Percentiles rank a stretch among this genome's conserved stretches.
These are phyloP conservation scores for Grosmannia clavigera DNA, from an alignment of 2,329 filamentous ascomycete genomes.

Conservation along the genomic window DNA sequence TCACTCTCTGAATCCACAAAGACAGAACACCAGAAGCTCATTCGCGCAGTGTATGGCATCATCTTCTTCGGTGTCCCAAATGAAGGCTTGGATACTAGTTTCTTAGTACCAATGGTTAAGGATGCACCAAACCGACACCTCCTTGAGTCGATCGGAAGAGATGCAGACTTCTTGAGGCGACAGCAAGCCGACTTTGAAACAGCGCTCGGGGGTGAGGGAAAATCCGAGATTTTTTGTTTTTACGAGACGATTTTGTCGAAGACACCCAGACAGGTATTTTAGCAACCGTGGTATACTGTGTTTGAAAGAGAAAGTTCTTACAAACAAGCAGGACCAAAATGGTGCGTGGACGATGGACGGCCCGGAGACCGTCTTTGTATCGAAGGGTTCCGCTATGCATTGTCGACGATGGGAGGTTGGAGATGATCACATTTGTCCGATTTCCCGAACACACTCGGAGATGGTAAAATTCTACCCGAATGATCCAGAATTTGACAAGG, in stretches of 20 bases:
- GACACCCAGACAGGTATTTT: background rate
- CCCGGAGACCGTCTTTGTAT: background rate
- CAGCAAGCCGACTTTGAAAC: background rate
- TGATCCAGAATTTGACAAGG: constrained; percentile 7
- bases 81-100: background rate
- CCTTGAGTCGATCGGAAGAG: background rate
- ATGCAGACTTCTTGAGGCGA: background rate
- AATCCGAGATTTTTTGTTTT: background rate
- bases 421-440: constrained; percentile 4
- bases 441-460: background rate
- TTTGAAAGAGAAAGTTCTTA: background rate
- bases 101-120: background rate
- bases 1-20: background rate
- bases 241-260: background rate
- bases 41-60: background rate
- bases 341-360: background rate
- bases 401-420: background rate
- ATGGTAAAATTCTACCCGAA: constrained; percentile 9
- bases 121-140: background rate
- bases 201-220: background rate
- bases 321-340: background rate
- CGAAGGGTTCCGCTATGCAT: background rate
- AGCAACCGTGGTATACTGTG: background rate
- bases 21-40: background rate
- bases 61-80: background rate